Evolutionary conservation across 805 yeast genomes (phyloP).

Genomic region (Saccharomycodes ludwigii): DNA sequence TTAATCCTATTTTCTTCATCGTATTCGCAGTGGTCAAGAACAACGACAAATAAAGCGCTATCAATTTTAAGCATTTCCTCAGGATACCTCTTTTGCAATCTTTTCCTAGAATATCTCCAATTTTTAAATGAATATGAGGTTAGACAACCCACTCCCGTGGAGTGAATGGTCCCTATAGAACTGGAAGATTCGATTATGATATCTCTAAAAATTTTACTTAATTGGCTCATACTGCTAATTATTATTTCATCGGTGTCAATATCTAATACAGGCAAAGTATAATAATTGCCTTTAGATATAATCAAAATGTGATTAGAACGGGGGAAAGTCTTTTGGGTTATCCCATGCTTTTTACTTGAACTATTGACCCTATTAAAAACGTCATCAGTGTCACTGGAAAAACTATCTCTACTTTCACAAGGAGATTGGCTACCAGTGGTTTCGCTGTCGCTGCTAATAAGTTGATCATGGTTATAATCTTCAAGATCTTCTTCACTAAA

Average conservation of each 20-base stretch:
- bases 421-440: no score
- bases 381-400: conserved; percentile 7
- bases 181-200: conserved; percentile 58
- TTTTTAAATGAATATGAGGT: conserved; percentile 77
- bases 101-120: conserved; percentile 66
- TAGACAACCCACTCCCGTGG: conserved; percentile 64
- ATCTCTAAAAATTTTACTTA: conserved; percentile 50
- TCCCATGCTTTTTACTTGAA: no score
- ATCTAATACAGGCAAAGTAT: conserved; percentile 77
- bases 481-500: conserved; percentile 34
- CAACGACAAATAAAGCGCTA: conserved; percentile 67
- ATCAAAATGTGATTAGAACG: conserved; percentile 64
- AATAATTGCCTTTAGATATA: conserved; percentile 71
- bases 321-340: conserved; percentile 57
- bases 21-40: conserved; percentile 63
- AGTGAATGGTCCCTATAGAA: conserved; percentile 48
- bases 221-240: conserved; percentile 52
- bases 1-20: conserved; percentile 36
- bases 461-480: conserved; percentile 27
- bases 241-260: conserved; percentile 50
- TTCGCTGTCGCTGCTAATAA: no score
- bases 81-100: conserved; percentile 28
- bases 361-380: conserved; percentile 10
- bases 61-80: conserved; percentile 40
- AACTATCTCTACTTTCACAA: no score